Percentiles rank a stretch among this genome's conserved stretches.
Conservation (phyloP, 2,329 filamentous ascomycete genomes). For the Botrytis aclada region DNA sequence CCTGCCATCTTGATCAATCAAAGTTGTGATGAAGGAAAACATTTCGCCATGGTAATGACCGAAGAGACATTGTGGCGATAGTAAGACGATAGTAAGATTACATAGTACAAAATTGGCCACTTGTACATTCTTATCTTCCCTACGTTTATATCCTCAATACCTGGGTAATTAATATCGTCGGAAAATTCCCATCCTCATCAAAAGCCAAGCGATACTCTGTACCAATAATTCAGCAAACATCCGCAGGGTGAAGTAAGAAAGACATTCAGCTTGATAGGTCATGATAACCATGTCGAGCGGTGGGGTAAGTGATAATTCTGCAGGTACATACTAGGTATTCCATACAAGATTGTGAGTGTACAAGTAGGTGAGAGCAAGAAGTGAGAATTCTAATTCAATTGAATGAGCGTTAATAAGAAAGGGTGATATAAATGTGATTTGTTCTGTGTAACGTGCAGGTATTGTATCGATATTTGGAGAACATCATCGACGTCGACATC, state of each 20-base stretch:
- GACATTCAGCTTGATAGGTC: not conserved
- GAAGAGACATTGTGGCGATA: not conserved
- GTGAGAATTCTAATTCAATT: too few relatives aligned
- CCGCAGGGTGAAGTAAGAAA: not conserved
- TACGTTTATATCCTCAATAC: not conserved
- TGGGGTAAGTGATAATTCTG: not conserved
- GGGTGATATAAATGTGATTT: not conserved
- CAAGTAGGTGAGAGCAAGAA: too few relatives aligned
- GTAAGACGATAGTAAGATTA: not conserved
- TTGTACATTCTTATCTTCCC: not conserved
- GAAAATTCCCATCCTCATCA: not conserved
- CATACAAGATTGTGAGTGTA: too few relatives aligned
- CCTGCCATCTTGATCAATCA: not conserved
- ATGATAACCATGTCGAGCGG: slow-evolving; percentile 9
- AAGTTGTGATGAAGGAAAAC: not conserved
- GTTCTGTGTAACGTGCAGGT: not conserved
- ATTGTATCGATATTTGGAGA: not conserved
- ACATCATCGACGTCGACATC: not conserved
- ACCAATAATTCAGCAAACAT: not conserved
- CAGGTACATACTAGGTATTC: not conserved
- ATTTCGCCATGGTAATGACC: not conserved
- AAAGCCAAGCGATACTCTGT: too few relatives aligned
- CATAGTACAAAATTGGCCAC: not conserved
- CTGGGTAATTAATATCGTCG: not conserved
- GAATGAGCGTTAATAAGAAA: not conserved